phyloP scores from a whole-genome alignment of 176 grass and related monocot genomes.

The Oryza nivara region DNA sequence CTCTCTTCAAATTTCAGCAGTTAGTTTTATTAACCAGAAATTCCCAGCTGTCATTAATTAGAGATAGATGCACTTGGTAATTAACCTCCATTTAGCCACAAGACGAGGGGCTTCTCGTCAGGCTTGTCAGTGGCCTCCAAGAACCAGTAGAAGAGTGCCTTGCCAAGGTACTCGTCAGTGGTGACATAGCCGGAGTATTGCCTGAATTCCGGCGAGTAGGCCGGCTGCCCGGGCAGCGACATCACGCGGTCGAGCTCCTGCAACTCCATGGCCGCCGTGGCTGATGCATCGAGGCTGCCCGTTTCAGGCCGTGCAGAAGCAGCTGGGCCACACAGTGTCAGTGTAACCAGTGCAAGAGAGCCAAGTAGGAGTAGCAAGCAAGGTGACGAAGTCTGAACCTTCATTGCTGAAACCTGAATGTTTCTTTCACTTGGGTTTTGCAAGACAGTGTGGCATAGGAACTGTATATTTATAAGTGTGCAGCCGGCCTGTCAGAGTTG shows the following conservation, averaged over 20 bases:
- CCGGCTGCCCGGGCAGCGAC: constrained; percentile 52
- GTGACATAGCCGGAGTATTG: constrained; percentile 64
- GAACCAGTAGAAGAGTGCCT: constrained; percentile 75
- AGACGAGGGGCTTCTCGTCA: constrained; percentile 54
- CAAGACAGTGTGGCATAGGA: not conserved
- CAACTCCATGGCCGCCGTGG: constrained; percentile 7
- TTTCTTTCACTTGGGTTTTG: not conserved
- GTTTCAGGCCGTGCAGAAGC: constrained; percentile 12
- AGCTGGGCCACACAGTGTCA: not conserved
- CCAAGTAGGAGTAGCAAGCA: constrained; percentile 22
- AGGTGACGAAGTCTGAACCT: not conserved
- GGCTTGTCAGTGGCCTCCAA: constrained; percentile 55
- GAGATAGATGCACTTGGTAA: not conserved
- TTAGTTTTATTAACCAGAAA: not conserved
- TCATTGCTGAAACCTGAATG: constrained; percentile 5
- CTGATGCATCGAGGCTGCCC: constrained; percentile 3
- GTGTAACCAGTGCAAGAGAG: not conserved
- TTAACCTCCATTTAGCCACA: constrained; percentile 80
- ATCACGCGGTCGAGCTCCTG: constrained; percentile 53
- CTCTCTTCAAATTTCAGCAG: no score
- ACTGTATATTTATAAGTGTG: constrained; percentile 15
- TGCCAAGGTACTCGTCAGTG: constrained; percentile 50
- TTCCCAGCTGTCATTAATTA: not conserved
- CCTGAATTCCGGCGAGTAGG: constrained; percentile 19
- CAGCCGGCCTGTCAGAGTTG: not conserved